Evolutionary conservation across 2,329 filamentous ascomycete genomes (phyloP).

Genomic region (Rhynchosporium agropyri): DNA sequence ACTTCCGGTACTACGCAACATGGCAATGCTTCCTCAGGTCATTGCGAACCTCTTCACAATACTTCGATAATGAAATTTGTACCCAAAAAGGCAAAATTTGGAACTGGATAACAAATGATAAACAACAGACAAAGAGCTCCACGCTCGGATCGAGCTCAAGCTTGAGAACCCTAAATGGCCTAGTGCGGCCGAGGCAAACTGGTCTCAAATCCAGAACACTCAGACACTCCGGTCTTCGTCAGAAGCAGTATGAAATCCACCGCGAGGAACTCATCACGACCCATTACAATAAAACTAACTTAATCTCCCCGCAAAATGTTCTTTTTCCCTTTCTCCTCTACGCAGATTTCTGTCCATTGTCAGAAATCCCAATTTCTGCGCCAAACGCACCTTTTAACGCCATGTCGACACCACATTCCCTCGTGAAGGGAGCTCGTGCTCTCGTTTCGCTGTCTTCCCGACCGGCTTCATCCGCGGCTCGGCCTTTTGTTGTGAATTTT

Average conservation of each 20-base stretch:
- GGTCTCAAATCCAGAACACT: slow-evolving; percentile 8
- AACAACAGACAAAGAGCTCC: too few species aligned
- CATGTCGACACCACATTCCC: slow-evolving; percentile 37
- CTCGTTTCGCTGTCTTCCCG: slow-evolving; percentile 34
- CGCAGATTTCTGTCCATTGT: slow-evolving; percentile 24
- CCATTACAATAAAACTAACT: slow-evolving; percentile 32
- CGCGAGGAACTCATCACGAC: slow-evolving; percentile 41
- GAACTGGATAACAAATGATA: too few species aligned
- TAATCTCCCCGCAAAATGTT: slow-evolving; percentile 36
- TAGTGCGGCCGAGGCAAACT: slow-evolving; percentile 21
- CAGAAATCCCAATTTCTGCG: slow-evolving; percentile 22
- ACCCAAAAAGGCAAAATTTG: too few species aligned
- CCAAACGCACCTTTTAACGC: slow-evolving; percentile 31
- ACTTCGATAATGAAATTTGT: too few species aligned
- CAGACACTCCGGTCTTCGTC: slow-evolving; percentile 18
- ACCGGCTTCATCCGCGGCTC: slow-evolving; percentile 31
- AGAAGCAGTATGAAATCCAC: slow-evolving; percentile 37
- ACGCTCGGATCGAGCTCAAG: not conserved
- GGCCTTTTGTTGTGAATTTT: slow-evolving; percentile 39
- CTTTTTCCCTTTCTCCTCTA: slow-evolving; percentile 26
- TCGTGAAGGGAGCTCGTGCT: slow-evolving; percentile 37
- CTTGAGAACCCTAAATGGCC: not conserved
- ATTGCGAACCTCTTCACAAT: too few species aligned
- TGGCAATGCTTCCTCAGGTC: too few species aligned
- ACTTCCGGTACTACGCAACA: too few species aligned